phyloP scores from a whole-genome alignment of 306 rosid species.

The Luffa aegyptiaca region DNA sequence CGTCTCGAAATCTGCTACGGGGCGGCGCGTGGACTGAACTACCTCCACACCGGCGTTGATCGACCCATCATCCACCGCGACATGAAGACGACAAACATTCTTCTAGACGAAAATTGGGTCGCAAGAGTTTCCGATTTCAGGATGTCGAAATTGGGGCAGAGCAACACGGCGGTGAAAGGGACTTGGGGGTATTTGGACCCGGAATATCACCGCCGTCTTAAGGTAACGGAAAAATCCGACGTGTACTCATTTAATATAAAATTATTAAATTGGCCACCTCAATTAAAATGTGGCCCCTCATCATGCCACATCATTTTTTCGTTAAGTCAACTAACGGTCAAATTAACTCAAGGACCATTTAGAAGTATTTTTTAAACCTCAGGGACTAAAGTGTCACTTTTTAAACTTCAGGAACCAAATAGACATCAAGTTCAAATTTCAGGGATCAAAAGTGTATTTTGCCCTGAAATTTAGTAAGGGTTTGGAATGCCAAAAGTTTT shows the following conservation, averaged over 20 bases:
- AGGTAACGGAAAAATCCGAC: slow-evolving; percentile 9
- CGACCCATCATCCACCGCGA: slow-evolving; percentile 40
- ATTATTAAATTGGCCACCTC: too few species aligned
- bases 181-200: slow-evolving; percentile 20
- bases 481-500: too few species aligned
- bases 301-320: too few species aligned
- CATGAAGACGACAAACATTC: slow-evolving; percentile 41
- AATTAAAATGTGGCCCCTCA: too few species aligned
- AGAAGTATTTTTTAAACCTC: too few species aligned
- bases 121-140: slow-evolving; percentile 51
- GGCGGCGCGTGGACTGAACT: slow-evolving; percentile 48
- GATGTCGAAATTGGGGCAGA: slow-evolving; percentile 23
- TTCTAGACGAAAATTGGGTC: slow-evolving; percentile 30
- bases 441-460: too few species aligned
- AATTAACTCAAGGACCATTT: too few species aligned
- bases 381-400: too few species aligned
- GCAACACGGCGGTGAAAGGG: slow-evolving; percentile 15
- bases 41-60: slow-evolving; percentile 33
- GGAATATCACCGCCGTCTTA: slow-evolving; percentile 11
- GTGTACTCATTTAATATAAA: slow-evolving; percentile 23
- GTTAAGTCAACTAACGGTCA: too few species aligned
- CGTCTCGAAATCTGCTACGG: slow-evolving; percentile 34
- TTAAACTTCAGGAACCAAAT: too few species aligned
- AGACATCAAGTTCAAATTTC: too few species aligned
- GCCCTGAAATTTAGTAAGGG: too few species aligned